These are phyloP conservation scores for Oryza nivara DNA, from an alignment of 176 grass and related monocot genomes.

Conservation along the genomic window DNA sequence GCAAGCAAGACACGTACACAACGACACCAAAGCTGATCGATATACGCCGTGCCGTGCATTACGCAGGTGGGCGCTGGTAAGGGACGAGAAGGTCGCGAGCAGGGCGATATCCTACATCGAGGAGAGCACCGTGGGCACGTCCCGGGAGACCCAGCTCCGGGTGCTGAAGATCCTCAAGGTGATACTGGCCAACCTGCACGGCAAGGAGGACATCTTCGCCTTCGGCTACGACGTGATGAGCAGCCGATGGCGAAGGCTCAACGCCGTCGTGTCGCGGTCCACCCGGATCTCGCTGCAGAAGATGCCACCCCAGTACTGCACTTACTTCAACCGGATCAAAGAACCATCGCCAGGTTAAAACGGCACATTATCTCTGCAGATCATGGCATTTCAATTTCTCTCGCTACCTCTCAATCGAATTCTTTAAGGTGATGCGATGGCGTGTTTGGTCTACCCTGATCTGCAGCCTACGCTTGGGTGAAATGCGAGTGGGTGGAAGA, in stretches of 20 bases:
- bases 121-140: constrained; percentile 53
- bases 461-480: constrained; percentile 79
- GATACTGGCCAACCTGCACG: constrained; percentile 53
- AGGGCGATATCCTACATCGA: constrained; percentile 35
- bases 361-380: too few relatives aligned
- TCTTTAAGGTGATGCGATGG: neutral
- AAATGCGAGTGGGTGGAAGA: constrained; percentile 84
- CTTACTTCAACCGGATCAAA: constrained; percentile 57
- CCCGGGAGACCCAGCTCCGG: constrained; percentile 76
- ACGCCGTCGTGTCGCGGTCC: constrained; percentile 50
- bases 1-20: neutral
- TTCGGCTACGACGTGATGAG: constrained; percentile 61
- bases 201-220: constrained; percentile 63
- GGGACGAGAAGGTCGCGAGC: constrained; percentile 50
- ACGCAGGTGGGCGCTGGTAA: constrained; percentile 81
- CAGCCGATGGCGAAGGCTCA: constrained; percentile 58
- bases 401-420: neutral
- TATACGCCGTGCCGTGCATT: neutral
- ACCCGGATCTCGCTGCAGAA: constrained; percentile 68
- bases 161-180: constrained; percentile 56
- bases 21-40: neutral
- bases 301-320: constrained; percentile 62
- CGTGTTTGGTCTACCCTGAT: neutral
- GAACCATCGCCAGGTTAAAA: constrained; percentile 72
- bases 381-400: too few relatives aligned